A percentile compares a stretch with the other conserved stretches of the same genome.
Evolutionary conservation across 345 rosid species (phyloP).

Genomic region (Gossypium herbaceum): DNA sequence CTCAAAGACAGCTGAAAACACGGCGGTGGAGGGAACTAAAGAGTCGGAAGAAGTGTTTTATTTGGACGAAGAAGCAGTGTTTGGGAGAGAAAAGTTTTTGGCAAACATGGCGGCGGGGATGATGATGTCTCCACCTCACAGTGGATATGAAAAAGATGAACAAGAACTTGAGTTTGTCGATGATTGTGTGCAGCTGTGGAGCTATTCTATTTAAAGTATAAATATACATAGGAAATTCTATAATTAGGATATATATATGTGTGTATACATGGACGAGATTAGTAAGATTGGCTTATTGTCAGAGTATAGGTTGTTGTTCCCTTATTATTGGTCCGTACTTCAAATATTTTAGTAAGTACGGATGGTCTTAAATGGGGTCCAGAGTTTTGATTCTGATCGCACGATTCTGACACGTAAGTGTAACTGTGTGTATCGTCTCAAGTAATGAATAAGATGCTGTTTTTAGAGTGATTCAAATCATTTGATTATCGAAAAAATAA

Average conservation of each 20-base stretch:
- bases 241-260: not conserved
- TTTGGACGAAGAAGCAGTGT: slow-evolving; percentile 58
- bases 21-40: not conserved
- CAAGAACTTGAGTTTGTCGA: slow-evolving; percentile 34
- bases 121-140: slow-evolving; percentile 69
- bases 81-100: slow-evolving; percentile 62
- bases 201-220: slow-evolving; percentile 24
- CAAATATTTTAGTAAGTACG: slow-evolving; percentile 19
- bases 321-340: slow-evolving; percentile 13
- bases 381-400: not conserved
- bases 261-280: too few species aligned
- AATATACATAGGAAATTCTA: not conserved
- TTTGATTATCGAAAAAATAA: too few species aligned
- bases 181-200: slow-evolving; percentile 50
- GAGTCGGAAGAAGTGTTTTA: slow-evolving; percentile 29
- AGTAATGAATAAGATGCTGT: too few species aligned
- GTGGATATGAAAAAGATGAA: slow-evolving; percentile 24
- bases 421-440: too few species aligned
- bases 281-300: too few species aligned
- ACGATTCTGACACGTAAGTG: too few species aligned
- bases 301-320: too few species aligned
- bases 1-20: not conserved
- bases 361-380: not conserved
- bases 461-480: too few species aligned
- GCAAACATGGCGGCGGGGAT: slow-evolving; percentile 75